Conservation (phyloP, 2,329 filamentous ascomycete genomes). For the Dothidotthia symphoricarpi region DNA sequence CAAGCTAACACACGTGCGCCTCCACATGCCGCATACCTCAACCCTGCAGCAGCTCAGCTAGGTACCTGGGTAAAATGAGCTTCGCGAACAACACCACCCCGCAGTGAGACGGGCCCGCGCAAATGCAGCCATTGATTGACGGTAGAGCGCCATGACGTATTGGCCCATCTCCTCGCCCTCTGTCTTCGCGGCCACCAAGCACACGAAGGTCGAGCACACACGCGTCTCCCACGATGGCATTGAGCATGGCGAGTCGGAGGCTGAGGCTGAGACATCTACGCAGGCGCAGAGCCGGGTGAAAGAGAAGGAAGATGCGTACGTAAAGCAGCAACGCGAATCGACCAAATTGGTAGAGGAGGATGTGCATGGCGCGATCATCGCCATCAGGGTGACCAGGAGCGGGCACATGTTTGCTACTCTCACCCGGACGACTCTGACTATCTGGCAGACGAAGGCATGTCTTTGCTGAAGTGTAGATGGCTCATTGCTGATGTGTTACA, state of each 20-base stretch:
- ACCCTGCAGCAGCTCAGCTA: conserved; percentile 24
- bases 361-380: conserved; percentile 65
- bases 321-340: conserved; percentile 5
- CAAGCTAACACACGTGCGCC: neutral
- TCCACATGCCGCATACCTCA: conserved; percentile 25
- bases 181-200: conserved; percentile 76
- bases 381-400: conserved; percentile 72
- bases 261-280: conserved; percentile 2
- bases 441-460: conserved; percentile 92
- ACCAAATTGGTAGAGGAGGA: conserved; percentile 31
- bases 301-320: conserved; percentile 4
- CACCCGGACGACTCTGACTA: conserved; percentile 77
- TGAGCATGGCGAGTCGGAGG: conserved; percentile 15
- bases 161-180: conserved; percentile 84
- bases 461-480: conserved; percentile 9
- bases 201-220: conserved; percentile 54
- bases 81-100: conserved; percentile 20
- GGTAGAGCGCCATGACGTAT: conserved; percentile 66
- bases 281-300: no score
- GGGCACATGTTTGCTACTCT: conserved; percentile 87
- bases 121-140: conserved; percentile 38
- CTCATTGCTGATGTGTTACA: conserved; percentile 25
- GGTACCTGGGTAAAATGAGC: conserved; percentile 24
- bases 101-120: conserved; percentile 37
- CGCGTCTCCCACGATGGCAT: conserved; percentile 63